These are phyloP conservation scores for Porcisia hertigi DNA, from an alignment of 208 protist species.

Conservation along the genomic window DNA sequence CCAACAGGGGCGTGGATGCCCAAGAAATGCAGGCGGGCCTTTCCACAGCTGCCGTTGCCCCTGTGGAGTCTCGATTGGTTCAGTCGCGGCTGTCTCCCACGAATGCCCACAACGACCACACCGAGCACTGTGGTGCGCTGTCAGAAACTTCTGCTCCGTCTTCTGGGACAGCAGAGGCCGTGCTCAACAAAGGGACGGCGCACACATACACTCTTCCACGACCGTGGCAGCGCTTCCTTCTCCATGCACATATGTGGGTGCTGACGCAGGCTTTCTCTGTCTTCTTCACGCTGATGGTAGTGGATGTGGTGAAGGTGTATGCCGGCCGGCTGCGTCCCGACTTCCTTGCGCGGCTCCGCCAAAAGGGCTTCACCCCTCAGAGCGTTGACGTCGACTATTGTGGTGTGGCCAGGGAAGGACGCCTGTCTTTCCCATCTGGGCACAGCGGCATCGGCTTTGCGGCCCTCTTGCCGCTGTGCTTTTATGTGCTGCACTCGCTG, in stretches of 20 bases:
- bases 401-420: constrained; percentile 47
- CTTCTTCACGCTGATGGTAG: constrained; percentile 44
- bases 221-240: constrained; percentile 27
- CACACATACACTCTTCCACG: background rate
- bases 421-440: constrained; percentile 89
- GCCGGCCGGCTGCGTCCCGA: constrained; percentile 66
- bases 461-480: constrained; percentile 54
- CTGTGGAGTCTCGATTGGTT: background rate
- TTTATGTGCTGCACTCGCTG: constrained; percentile 71
- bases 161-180: background rate
- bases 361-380: background rate
- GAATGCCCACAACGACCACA: background rate
- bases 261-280: constrained; percentile 55
- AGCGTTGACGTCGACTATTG: constrained; percentile 23
- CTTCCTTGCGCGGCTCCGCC: constrained; percentile 53
- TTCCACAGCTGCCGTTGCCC: background rate
- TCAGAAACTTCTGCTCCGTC: too few relatives aligned
- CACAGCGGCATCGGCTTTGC: constrained; percentile 88
- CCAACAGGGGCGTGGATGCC: background rate
- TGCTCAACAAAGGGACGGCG: background rate
- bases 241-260: constrained; percentile 53
- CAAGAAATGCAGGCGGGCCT: background rate
- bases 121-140: background rate
- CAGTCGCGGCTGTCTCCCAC: background rate
- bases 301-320: constrained; percentile 60